Base-by-base conservation (phyloP, 208 protist species). In the Trypanosoma theileri region DNA sequence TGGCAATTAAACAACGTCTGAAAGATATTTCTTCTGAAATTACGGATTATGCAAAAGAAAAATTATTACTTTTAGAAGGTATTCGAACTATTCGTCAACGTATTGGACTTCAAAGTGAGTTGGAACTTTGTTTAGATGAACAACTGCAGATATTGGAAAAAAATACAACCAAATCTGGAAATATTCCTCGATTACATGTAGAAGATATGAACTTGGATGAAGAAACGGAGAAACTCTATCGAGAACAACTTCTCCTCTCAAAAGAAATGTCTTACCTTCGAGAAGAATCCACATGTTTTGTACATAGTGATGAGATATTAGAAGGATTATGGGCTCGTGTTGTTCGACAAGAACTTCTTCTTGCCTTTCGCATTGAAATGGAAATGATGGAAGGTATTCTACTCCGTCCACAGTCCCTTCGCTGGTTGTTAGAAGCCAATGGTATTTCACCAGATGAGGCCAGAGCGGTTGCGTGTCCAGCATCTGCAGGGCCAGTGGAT, bases 291-390 rank as follows among this genome's bases (percentile, higher is more conserved):
- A 79, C 75, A 14, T 92, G 87, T 79, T 93, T 91, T 57, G 84
- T 81, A 41, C 75, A 76, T 22, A 77, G 76, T 14, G 85, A 88
- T 4, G 77, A 73, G 2, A 79, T 93, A 51, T 93, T 82, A 83
- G 87, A 96, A 59, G 87, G 87, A 17, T 53, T 96, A 55, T 96
- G 90, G 88, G 83, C 87, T 14, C 87, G 86, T 24, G 79, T 79
- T 19, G 86, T 96, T 84, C 90, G 87, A 24, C 80, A 88, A 59
- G 82, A 93, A 61, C 67, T 95, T n/a, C 59, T 93, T 4, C 74
- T 86, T 11, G 75, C 85, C 3, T 51, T 88, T 62, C 42, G 70
- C 66, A 67, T 84, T 41, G 86, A 95, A 59, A 53, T 77, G 40
- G 74, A 79, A 31, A 76, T 88, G 59, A 85, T 95, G 80, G 85